These are phyloP conservation scores for Acer campestre DNA, from an alignment of 345 rosid genomes.

Conservation along the genomic window DNA sequence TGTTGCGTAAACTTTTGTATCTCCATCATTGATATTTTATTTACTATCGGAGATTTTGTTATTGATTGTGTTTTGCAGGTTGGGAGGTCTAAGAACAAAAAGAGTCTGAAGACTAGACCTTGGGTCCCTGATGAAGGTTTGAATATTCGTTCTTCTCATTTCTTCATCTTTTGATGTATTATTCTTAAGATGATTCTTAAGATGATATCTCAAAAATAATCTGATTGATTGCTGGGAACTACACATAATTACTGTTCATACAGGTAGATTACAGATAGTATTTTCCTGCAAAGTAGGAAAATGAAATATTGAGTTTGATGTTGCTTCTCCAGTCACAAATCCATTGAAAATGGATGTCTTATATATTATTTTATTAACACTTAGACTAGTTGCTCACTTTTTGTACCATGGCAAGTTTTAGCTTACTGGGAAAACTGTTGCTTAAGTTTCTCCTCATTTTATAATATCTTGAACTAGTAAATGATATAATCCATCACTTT, in stretches of 20 bases:
- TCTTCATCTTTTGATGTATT: not conserved
- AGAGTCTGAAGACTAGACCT: slow-evolving; percentile 13
- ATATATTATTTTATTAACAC: not conserved
- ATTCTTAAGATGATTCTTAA: not conserved
- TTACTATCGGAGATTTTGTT: slow-evolving; percentile 4
- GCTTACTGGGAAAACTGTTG: not conserved
- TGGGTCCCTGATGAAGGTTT: slow-evolving; percentile 33
- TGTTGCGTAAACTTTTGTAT: not conserved
- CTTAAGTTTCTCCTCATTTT: slow-evolving; percentile 8
- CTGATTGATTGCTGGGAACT: slow-evolving; percentile 11
- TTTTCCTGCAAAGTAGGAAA: slow-evolving; percentile 1
- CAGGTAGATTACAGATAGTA: not conserved
- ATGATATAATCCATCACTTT: not conserved
- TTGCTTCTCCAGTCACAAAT: slow-evolving; percentile 3
- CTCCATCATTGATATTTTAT: not conserved
- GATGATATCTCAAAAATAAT: not conserved
- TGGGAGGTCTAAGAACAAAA: slow-evolving; percentile 17
- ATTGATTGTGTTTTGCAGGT: slow-evolving; percentile 28
- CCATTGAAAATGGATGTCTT: not conserved
- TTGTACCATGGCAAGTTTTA: not conserved
- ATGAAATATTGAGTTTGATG: not conserved
- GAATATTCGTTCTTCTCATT: not conserved
- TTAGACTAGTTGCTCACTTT: not conserved
- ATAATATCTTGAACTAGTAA: slow-evolving; percentile 8
- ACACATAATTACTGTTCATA: not conserved